Evolutionary conservation across 148 eudicot species (phyloP).

Genomic region (Rhododendron henanense): DNA sequence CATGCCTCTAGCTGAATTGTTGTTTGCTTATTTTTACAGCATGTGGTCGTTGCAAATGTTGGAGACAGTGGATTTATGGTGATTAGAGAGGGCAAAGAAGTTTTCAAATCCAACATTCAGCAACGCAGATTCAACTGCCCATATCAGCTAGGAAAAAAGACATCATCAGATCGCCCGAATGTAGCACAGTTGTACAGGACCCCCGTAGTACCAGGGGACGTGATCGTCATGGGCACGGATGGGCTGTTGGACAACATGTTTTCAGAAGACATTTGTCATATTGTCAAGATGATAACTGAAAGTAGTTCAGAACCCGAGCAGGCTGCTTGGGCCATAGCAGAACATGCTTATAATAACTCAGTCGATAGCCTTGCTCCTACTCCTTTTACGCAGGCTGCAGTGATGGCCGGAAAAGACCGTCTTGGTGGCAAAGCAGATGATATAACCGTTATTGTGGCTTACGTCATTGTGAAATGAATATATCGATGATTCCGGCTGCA

Average conservation of each 20-base stretch:
- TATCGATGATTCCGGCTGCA: not conserved
- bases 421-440: constrained; percentile 15
- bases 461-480: not conserved
- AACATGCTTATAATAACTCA: constrained; percentile 17
- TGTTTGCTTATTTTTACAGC: not conserved
- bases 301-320: not conserved
- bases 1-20: not conserved
- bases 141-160: constrained; percentile 11
- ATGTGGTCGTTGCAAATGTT: constrained; percentile 10
- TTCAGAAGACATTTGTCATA: not conserved
- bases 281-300: not conserved
- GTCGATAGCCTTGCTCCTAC: not conserved
- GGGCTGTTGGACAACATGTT: constrained; percentile 15
- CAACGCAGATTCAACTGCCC: constrained; percentile 18
- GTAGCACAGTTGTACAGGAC: not conserved
- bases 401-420: not conserved
- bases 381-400: not conserved
- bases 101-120: constrained; percentile 15
- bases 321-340: constrained; percentile 13
- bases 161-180: not conserved
- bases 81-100: constrained; percentile 8
- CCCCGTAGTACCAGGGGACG: not conserved
- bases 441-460: constrained; percentile 12
- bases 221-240: constrained; percentile 3
- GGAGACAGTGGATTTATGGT: constrained; percentile 24